Conservation (phyloP, 2,329 filamentous ascomycete species). For the Pseudogymnoascus sp. region DNA sequence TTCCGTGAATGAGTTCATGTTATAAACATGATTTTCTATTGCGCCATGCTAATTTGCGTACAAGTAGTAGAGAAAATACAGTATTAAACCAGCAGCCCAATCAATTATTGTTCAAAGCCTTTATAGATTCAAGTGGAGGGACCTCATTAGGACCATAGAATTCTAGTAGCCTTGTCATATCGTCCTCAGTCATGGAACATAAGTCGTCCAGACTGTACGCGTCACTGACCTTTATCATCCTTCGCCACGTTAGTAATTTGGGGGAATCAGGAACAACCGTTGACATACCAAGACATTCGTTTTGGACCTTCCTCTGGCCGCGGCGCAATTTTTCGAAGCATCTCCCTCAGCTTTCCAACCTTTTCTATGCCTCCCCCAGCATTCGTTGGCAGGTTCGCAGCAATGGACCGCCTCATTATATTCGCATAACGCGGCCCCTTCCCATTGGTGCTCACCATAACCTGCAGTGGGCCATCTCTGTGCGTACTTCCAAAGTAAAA, state of each 20-base stretch:
- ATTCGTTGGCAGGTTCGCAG: conserved; percentile 63
- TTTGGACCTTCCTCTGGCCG: conserved; percentile 66
- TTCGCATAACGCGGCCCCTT: conserved; percentile 89
- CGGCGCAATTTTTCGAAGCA: conserved; percentile 70
- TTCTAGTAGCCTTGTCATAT: conserved; percentile 75
- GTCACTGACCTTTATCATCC: conserved; percentile 91
- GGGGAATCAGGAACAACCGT: background rate
- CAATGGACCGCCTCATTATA: conserved; percentile 76
- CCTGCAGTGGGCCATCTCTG: conserved; percentile 87
- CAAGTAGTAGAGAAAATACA: background rate
- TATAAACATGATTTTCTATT: conserved; percentile 23
- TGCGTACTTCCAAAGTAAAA: conserved; percentile 98
- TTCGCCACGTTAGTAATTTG: conserved; percentile 33
- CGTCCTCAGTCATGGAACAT: conserved; percentile 70
- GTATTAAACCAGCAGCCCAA: background rate
- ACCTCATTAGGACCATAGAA: conserved; percentile 58
- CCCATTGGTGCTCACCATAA: conserved; percentile 98
- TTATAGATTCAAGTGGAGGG: conserved; percentile 47
- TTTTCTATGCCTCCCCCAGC: conserved; percentile 79
- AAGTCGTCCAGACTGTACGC: conserved; percentile 78
- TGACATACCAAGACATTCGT: conserved; percentile 75
- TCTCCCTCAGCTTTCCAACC: conserved; percentile 71
- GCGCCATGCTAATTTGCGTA: background rate
- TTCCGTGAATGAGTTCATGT: background rate
- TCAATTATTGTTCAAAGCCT: conserved; percentile 38